Evolutionary conservation across 768 basidiomycete genomes (phyloP).

Genomic region (Lanmaoa rubissima): DNA sequence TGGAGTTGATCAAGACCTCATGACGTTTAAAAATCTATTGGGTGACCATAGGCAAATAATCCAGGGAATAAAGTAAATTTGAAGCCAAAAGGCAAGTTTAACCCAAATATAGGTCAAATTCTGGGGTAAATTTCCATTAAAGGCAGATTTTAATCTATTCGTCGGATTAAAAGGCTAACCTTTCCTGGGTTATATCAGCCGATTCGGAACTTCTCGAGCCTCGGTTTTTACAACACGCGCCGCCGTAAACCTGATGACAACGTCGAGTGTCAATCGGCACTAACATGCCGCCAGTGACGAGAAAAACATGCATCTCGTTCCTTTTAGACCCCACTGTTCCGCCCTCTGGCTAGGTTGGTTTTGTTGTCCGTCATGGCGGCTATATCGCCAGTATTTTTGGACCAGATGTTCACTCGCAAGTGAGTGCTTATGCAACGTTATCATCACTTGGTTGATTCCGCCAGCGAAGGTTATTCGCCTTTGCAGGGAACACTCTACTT

Average conservation of each 20-base stretch:
- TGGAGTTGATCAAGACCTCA: too few species aligned
- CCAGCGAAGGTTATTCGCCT: conserved; percentile 1
- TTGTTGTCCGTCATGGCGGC: conserved; percentile 14
- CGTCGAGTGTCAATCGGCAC: background rate
- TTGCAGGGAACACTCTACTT: conserved; percentile 23
- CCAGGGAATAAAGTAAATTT: too few species aligned
- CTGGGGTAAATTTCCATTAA: too few species aligned
- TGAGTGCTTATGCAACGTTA: background rate
- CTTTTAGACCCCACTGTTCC: background rate
- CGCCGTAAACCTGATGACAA: background rate
- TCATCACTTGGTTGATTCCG: background rate
- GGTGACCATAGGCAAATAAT: too few species aligned
- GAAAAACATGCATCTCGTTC: background rate
- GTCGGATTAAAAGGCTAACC: too few species aligned
- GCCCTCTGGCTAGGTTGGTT: background rate
- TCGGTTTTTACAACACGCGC: background rate
- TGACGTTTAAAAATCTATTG: too few species aligned
- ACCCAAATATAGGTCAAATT: too few species aligned
- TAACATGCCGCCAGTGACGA: too few species aligned
- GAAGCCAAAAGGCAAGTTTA: too few species aligned
- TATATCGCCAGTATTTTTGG: background rate
- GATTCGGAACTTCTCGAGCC: too few species aligned
- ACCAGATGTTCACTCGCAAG: conserved; percentile 19
- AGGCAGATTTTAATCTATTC: too few species aligned
- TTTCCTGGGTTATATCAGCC: too few species aligned